phyloP scores from a whole-genome alignment of 805 yeast species.

The Saturnispora saitoi region DNA sequence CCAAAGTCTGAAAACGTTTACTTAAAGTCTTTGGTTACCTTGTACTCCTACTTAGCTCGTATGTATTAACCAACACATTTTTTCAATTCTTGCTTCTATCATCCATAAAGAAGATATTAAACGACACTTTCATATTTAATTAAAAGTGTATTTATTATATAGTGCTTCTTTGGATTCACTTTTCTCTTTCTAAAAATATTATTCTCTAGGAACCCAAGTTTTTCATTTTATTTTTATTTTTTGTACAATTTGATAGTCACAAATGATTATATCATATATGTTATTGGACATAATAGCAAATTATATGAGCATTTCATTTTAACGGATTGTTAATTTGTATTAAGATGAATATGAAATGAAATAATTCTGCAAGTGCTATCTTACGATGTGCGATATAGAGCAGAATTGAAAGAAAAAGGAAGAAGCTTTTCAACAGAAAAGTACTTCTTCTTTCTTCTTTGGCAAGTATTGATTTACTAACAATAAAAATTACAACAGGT shows the following conservation, averaged over 20 bases:
- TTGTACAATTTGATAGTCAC: too few relatives aligned
- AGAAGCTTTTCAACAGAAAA: neutral
- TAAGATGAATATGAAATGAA: neutral
- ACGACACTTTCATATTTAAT: neutral
- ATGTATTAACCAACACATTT: slow-evolving; percentile 36
- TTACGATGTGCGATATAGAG: slow-evolving; percentile 37
- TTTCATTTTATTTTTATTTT: too few relatives aligned
- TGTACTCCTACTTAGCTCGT: slow-evolving; percentile 99
- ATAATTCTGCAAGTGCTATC: slow-evolving; percentile 27
- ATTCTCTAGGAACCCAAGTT: neutral
- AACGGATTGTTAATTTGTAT: neutral
- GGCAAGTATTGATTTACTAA: slow-evolving; percentile 15
- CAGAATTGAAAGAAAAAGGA: slow-evolving; percentile 31
- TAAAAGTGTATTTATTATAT: neutral
- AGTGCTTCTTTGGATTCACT: slow-evolving; percentile 10
- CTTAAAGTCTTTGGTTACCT: slow-evolving; percentile 95
- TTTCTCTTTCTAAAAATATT: slow-evolving; percentile 6
- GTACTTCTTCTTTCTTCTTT: neutral
- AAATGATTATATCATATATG: too few relatives aligned
- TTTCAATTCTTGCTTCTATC: slow-evolving; percentile 22
- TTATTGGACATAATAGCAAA: slow-evolving; percentile 2
- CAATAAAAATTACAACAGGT: slow-evolving; percentile 38
- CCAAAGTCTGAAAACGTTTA: slow-evolving; percentile 99
- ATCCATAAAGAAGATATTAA: neutral
- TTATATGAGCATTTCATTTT: too few relatives aligned